A percentile compares a stretch with the other conserved stretches of the same genome.
phyloP scores from a whole-genome alignment of 2,329 filamentous ascomycete genomes.

The Alternaria consortialis region DNA sequence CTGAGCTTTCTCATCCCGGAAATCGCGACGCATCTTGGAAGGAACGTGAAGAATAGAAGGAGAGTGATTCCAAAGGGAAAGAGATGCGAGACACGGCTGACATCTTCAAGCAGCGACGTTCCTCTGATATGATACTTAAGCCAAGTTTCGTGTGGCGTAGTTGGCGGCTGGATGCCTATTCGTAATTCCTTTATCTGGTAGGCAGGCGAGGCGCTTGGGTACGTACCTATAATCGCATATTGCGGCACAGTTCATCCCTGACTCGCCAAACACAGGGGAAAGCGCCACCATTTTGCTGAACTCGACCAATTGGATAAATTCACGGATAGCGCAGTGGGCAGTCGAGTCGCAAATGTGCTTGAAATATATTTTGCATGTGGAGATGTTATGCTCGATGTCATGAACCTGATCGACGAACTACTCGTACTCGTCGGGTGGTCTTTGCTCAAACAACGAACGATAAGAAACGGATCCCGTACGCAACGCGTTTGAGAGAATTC shows the following conservation, averaged over 20 bases:
- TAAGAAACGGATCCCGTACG: not conserved
- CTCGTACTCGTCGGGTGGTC: not conserved
- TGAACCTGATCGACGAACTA: constrained; percentile 4
- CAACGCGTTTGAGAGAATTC: not conserved
- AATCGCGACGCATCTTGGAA: not conserved
- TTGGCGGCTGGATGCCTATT: constrained; percentile 1
- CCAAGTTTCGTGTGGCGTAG: not conserved
- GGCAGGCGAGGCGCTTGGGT: not conserved
- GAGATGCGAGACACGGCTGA: not conserved
- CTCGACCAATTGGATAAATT: not conserved
- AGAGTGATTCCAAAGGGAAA: not conserved
- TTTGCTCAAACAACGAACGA: not conserved
- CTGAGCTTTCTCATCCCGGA: not conserved
- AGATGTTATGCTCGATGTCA: not conserved
- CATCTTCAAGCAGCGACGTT: not conserved
- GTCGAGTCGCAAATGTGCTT: not conserved
- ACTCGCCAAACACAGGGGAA: constrained; percentile 4
- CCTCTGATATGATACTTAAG: not conserved
- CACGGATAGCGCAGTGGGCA: not conserved
- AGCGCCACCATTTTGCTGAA: not conserved
- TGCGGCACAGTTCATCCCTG: not conserved
- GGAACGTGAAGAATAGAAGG: not conserved
- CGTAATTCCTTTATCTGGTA: constrained; percentile 1
- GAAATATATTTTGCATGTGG: not conserved
- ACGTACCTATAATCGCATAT: not conserved